phyloP scores from a whole-genome alignment of 2,329 filamentous ascomycete species.

The Chaetothyriales sp. region DNA sequence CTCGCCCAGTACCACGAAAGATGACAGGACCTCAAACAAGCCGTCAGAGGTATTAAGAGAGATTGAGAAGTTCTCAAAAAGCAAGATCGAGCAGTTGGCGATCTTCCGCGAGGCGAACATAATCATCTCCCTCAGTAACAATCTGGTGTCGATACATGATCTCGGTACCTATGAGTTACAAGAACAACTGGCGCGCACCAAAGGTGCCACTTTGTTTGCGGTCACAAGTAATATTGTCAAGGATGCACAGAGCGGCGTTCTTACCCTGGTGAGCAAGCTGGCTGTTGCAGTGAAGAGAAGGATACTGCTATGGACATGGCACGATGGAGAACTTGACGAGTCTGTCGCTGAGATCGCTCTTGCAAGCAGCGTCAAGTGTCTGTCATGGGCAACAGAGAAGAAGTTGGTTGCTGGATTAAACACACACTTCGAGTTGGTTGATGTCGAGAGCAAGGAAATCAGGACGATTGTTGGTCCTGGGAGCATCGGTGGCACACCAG shows the following conservation, averaged over 20 bases:
- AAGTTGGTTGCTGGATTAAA: slow-evolving; percentile 83
- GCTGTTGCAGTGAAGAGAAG: slow-evolving; percentile 88
- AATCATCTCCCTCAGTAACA: slow-evolving; percentile 80
- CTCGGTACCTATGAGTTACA: slow-evolving; percentile 68
- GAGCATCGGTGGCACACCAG: slow-evolving; percentile 49
- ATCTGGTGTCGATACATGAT: slow-evolving; percentile 78
- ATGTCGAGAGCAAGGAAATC: slow-evolving; percentile 58
- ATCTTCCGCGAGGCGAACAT: slow-evolving; percentile 91
- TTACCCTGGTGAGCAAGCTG: slow-evolving; percentile 78
- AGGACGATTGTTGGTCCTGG: slow-evolving; percentile 69
- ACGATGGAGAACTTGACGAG: slow-evolving; percentile 71
- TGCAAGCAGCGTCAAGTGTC: slow-evolving; percentile 66
- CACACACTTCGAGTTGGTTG: slow-evolving; percentile 75
- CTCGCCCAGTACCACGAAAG: slow-evolving; percentile 20
- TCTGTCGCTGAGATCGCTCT: slow-evolving; percentile 64
- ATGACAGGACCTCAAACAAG: slow-evolving; percentile 24
- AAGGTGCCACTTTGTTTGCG: slow-evolving; percentile 77
- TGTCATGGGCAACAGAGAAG: slow-evolving; percentile 82
- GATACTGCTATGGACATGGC: slow-evolving; percentile 85
- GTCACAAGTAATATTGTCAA: slow-evolving; percentile 93
- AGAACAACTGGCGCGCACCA: slow-evolving; percentile 66
- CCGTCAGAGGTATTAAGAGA: slow-evolving; percentile 77
- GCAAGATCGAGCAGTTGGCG: slow-evolving; percentile 82
- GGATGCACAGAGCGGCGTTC: slow-evolving; percentile 71
- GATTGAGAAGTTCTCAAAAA: slow-evolving; percentile 81